Percentiles rank a stretch among this genome's conserved stretches.
Evolutionary conservation across 179 eudicot species (phyloP).

Genomic region (Gypsophila paniculata): DNA sequence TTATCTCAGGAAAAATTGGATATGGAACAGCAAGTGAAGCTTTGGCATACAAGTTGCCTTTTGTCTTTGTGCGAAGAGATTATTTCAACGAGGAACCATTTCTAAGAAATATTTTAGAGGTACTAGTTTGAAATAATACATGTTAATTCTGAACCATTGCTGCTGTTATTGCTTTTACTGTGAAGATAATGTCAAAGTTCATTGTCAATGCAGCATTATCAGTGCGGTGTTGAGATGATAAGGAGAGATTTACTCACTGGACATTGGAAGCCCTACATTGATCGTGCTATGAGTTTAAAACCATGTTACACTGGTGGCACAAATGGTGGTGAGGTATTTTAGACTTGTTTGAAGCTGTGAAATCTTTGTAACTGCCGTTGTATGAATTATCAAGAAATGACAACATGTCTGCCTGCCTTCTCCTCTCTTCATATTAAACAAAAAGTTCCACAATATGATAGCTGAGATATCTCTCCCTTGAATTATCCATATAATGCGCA

Average conservation of each 20-base stretch:
- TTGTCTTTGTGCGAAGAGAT: constrained; percentile 96
- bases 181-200: constrained; percentile 4
- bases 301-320: constrained; percentile 90
- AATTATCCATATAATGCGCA: not conserved
- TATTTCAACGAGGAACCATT: constrained; percentile 98
- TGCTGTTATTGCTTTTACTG: not conserved
- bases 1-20: constrained; percentile 90
- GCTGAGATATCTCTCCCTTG: not conserved
- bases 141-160: constrained; percentile 1
- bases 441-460: not conserved
- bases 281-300: constrained; percentile 84
- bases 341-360: constrained; percentile 8
- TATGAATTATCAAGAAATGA: not conserved
- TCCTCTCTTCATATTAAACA: constrained; percentile 1
- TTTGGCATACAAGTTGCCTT: constrained; percentile 87
- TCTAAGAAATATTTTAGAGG: constrained; percentile 95
- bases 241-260: constrained; percentile 97
- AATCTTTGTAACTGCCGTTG: not conserved
- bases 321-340: constrained; percentile 87
- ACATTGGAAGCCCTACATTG: constrained; percentile 94
- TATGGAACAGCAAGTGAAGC: constrained; percentile 99
- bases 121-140: constrained; percentile 20
- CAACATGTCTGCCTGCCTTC: not conserved
- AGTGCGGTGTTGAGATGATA: constrained; percentile 98
- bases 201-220: constrained; percentile 53